A percentile compares a stretch with the other conserved stretches of the same genome.
Evolutionary conservation across 345 rosid species (phyloP).

Genomic region (Atalantia buxifolia): DNA sequence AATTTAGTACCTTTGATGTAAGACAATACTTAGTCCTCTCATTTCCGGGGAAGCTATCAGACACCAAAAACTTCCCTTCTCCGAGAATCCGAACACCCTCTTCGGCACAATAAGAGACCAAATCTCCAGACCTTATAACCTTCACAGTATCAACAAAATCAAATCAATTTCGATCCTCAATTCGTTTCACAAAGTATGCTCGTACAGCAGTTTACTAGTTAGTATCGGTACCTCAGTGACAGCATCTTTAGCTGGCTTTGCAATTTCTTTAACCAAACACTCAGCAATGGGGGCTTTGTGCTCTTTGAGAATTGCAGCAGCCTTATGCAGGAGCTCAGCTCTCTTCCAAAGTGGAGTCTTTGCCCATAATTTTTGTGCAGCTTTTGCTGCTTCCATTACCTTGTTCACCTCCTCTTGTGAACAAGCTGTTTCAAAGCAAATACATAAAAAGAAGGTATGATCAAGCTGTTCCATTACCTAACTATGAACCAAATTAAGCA

Average conservation of each 20-base stretch:
- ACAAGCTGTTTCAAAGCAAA: slow-evolving; percentile 55
- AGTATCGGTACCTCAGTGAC: slow-evolving; percentile 58
- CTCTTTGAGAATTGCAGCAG: slow-evolving; percentile 84
- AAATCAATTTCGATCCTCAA: not conserved
- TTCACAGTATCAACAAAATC: slow-evolving; percentile 11
- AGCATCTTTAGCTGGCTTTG: slow-evolving; percentile 98
- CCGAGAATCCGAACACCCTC: slow-evolving; percentile 95
- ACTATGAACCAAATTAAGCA: not conserved
- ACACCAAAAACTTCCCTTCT: slow-evolving; percentile 85
- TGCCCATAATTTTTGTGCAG: slow-evolving; percentile 89
- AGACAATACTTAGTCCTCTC: slow-evolving; percentile 98
- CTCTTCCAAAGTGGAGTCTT: slow-evolving; percentile 98
- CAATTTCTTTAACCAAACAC: slow-evolving; percentile 89
- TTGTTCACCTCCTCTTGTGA: slow-evolving; percentile 95
- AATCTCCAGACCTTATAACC: slow-evolving; percentile 99
- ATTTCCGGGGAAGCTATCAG: slow-evolving; percentile 98
- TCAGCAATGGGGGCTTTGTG: slow-evolving; percentile 86
- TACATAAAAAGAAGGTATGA: not conserved
- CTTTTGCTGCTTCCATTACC: slow-evolving; percentile 77
- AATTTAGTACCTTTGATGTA: slow-evolving; percentile 66
- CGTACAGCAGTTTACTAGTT: not conserved
- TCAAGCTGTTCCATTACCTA: not conserved
- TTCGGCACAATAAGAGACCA: slow-evolving; percentile 88
- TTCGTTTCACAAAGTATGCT: not conserved
- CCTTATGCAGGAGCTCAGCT: slow-evolving; percentile 96